Evolutionary conservation across 2,329 filamentous ascomycete genomes (phyloP).

Genomic region (Aspergillus sp.): DNA sequence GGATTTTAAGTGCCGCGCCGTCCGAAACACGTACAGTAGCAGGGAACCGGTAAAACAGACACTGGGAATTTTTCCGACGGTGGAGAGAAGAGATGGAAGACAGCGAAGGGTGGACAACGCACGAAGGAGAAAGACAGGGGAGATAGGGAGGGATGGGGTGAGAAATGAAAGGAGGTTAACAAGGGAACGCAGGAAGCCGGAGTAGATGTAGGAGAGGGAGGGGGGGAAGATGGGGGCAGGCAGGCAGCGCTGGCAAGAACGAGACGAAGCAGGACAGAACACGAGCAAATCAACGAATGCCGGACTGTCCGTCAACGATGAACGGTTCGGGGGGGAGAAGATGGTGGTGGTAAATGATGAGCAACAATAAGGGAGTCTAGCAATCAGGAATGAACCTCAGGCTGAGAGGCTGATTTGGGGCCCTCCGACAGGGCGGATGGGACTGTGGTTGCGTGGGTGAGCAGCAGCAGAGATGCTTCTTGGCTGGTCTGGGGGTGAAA

Average conservation of each 20-base stretch:
- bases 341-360: background rate
- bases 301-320: background rate
- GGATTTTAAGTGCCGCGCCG: slow-evolving; percentile 23
- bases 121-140: background rate
- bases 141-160: slow-evolving; percentile 6
- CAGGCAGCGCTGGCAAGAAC: background rate
- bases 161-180: slow-evolving; percentile 8
- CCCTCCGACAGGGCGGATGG: slow-evolving; percentile 5
- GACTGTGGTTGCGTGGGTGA: background rate
- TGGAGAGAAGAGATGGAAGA: background rate
- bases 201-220: slow-evolving; percentile 8
- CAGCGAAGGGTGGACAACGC: background rate
- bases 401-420: slow-evolving; percentile 8
- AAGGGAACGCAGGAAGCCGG: slow-evolving; percentile 1
- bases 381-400: background rate
- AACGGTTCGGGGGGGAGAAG: background rate
- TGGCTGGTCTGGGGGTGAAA: slow-evolving; percentile 8
- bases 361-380: background rate
- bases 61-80: background rate
- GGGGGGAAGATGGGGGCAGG: slow-evolving; percentile 6
- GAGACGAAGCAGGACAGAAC: slow-evolving; percentile 6
- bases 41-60: background rate
- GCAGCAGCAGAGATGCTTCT: slow-evolving; percentile 3
- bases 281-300: background rate
- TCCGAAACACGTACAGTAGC: slow-evolving; percentile 14